phyloP scores from a whole-genome alignment of 2,329 filamentous ascomycete species.

The Stachybotrys echinatus region DNA sequence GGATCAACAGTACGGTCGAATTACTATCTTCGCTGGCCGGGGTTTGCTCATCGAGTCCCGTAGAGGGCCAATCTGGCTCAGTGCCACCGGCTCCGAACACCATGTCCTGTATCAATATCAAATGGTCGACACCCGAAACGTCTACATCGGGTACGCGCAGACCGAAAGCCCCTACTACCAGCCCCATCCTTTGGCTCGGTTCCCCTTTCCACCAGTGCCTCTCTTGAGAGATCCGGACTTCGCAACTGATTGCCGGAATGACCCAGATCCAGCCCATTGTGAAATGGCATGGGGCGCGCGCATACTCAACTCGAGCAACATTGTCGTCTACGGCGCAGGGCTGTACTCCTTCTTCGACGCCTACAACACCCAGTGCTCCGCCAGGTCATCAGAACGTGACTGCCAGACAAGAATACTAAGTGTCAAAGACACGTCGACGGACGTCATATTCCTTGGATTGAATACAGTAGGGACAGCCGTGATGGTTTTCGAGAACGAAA shows the following conservation, averaged over 20 bases:
- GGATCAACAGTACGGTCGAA: slow-evolving; percentile 37
- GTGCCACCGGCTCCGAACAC: slow-evolving; percentile 62
- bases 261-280: slow-evolving; percentile 39
- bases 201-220: slow-evolving; percentile 45
- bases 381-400: slow-evolving; percentile 29
- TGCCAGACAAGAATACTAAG: slow-evolving; percentile 42
- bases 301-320: slow-evolving; percentile 48
- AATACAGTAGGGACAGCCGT: slow-evolving; percentile 20
- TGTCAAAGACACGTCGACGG: slow-evolving; percentile 12
- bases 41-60: slow-evolving; percentile 40
- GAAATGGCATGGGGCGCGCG: slow-evolving; percentile 62
- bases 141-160: slow-evolving; percentile 61
- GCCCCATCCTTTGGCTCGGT: slow-evolving; percentile 53
- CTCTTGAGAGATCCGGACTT: slow-evolving; percentile 24
- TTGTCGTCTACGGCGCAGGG: slow-evolving; percentile 58
- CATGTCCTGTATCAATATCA: slow-evolving; percentile 65
- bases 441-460: slow-evolving; percentile 18
- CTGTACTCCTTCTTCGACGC: slow-evolving; percentile 66
- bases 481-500: slow-evolving; percentile 18
- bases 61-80: slow-evolving; percentile 48
- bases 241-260: slow-evolving; percentile 22
- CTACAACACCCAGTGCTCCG: slow-evolving; percentile 47
- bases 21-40: slow-evolving; percentile 47
- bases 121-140: slow-evolving; percentile 51
- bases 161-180: slow-evolving; percentile 71